phyloP scores from a whole-genome alignment of 345 rosid genomes.

The Rubroshorea leprosula region DNA sequence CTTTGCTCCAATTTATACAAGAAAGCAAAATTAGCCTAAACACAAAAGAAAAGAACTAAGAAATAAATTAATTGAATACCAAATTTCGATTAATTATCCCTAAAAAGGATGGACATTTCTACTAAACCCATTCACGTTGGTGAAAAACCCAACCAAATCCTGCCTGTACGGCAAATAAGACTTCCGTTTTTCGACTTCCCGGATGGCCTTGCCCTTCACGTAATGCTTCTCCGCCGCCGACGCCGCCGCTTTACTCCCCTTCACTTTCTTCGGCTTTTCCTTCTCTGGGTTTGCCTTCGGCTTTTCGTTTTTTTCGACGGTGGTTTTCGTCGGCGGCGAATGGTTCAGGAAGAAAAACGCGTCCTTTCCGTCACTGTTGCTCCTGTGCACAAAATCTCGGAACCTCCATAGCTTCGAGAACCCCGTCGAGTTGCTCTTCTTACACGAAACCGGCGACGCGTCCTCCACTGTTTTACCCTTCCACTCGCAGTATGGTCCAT shows the following conservation, averaged over 20 bases:
- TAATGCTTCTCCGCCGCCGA: constrained; percentile 12
- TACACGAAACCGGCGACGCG: constrained; percentile 25
- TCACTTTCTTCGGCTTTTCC: not conserved
- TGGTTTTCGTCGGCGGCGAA: not conserved
- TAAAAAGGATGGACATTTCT: constrained; percentile 18
- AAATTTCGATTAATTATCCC: not conserved
- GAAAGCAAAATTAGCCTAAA: not conserved
- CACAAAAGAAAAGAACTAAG: not conserved
- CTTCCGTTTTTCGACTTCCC: constrained; percentile 15
- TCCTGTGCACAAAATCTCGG: constrained; percentile 30
- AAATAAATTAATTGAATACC: not conserved
- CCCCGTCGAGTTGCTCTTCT: constrained; percentile 57
- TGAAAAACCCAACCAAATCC: constrained; percentile 5
- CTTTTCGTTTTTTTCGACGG: not conserved
- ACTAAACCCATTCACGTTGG: constrained; percentile 16
- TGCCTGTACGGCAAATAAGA: constrained; percentile 21
- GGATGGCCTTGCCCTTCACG: constrained; percentile 8
- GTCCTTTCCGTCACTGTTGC: constrained; percentile 50
- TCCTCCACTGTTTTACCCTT: constrained; percentile 19
- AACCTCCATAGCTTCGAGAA: constrained; percentile 49
- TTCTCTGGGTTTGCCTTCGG: not conserved
- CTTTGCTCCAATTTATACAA: no score
- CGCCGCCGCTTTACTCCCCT: constrained; percentile 5
- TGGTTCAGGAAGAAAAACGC: constrained; percentile 39
- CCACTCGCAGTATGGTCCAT: constrained; percentile 43